A percentile compares a stretch with the other conserved stretches of the same genome.
phyloP scores from a whole-genome alignment of 331 rosid species.

The Phaseolus coccineus region DNA sequence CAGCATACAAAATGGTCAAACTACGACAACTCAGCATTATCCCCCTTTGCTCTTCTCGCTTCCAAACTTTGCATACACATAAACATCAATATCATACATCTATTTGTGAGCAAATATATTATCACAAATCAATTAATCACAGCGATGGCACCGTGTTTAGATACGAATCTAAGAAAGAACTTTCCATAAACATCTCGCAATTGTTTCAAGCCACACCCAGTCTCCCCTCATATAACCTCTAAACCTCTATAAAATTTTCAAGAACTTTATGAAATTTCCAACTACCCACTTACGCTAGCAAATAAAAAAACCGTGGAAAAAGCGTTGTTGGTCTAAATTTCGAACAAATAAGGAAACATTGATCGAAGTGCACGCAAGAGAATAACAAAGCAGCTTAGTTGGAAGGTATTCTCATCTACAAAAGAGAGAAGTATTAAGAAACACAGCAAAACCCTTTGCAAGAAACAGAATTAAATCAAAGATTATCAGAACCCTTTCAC shows the following conservation, averaged over 20 bases:
- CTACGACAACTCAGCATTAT: not conserved
- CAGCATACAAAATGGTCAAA: not conserved
- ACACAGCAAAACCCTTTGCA: conserved; percentile 10
- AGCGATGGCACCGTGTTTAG: not conserved
- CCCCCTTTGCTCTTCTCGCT: not conserved
- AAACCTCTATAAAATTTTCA: not conserved
- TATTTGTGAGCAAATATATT: not conserved
- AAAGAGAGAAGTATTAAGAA: conserved; percentile 9
- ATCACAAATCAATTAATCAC: not conserved
- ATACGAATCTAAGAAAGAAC: not conserved
- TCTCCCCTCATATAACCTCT: not conserved
- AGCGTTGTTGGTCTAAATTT: not conserved
- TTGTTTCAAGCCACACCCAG: not conserved
- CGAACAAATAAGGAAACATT: not conserved
- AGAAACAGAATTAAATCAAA: conserved; percentile 11
- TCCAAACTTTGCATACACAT: not conserved
- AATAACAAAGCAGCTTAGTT: not conserved
- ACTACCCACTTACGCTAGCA: not conserved
- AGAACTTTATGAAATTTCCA: not conserved
- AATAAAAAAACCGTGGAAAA: not conserved
- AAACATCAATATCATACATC: not conserved
- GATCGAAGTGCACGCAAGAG: not conserved
- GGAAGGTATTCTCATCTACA: not conserved
- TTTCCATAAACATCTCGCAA: conserved; percentile 3
- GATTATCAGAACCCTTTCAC: conserved; percentile 1